Conservation (phyloP, 2,329 filamentous ascomycete species). For the Colletotrichum sp. region DNA sequence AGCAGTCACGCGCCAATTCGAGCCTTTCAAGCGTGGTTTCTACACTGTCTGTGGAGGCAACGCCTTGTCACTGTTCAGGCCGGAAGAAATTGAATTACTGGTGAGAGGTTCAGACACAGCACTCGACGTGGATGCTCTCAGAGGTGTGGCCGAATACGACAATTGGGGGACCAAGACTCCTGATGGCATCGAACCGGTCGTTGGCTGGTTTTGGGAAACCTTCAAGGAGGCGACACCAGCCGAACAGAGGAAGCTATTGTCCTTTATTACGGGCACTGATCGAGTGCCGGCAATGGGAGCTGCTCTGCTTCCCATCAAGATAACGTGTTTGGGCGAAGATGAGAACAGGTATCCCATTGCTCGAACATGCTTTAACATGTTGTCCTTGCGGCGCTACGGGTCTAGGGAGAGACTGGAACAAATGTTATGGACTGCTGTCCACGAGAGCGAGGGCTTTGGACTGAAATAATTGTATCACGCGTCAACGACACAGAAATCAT, state of each 20-base stretch:
- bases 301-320: slow-evolving; percentile 76
- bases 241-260: slow-evolving; percentile 79
- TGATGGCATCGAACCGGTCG: slow-evolving; percentile 66
- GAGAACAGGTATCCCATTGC: slow-evolving; percentile 80
- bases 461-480: slow-evolving; percentile 63
- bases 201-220: slow-evolving; percentile 89
- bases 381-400: slow-evolving; percentile 77
- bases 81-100: slow-evolving; percentile 90
- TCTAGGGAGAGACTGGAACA: slow-evolving; percentile 70
- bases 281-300: slow-evolving; percentile 89
- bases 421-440: slow-evolving; percentile 84
- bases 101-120: slow-evolving; percentile 84
- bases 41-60: slow-evolving; percentile 92
- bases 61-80: slow-evolving; percentile 83
- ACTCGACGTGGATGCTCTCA: slow-evolving; percentile 77
- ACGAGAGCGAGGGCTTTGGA: slow-evolving; percentile 90
- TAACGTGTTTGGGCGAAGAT: slow-evolving; percentile 79
- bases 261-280: slow-evolving; percentile 90
- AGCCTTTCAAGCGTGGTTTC: slow-evolving; percentile 93
- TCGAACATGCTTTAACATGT: slow-evolving; percentile 87
- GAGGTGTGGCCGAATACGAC: slow-evolving; percentile 80
- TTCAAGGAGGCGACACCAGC: slow-evolving; percentile 69
- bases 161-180: slow-evolving; percentile 71
- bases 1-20: slow-evolving; percentile 81
- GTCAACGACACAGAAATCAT: slow-evolving; percentile 4